Conservation (phyloP, 169 alveolate genomes). For the Cryptosporidium sp. region DNA sequence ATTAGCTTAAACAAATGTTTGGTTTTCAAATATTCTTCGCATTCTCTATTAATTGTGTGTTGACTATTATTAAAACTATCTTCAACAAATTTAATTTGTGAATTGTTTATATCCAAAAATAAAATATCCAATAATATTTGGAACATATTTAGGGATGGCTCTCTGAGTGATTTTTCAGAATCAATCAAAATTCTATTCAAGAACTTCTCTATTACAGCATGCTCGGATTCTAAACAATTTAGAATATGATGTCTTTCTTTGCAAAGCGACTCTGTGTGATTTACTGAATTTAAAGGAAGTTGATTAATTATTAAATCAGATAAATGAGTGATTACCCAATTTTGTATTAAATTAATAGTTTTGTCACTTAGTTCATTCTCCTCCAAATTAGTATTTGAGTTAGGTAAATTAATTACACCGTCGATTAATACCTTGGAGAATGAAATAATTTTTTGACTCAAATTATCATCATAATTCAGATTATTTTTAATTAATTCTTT, state of each 20-base stretch:
- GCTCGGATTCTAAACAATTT: slow-evolving; percentile 6
- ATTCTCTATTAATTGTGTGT: neutral
- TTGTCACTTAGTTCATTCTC: neutral
- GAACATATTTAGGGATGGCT: neutral
- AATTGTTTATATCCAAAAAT: slow-evolving; percentile 1
- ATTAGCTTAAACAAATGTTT: slow-evolving; percentile 11
- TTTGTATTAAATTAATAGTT: neutral
- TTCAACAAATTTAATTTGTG: neutral
- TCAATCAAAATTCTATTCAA: slow-evolving; percentile 25
- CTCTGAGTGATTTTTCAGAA: slow-evolving; percentile 2
- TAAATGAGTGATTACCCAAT: neutral
- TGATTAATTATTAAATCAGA: neutral
- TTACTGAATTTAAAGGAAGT: slow-evolving; percentile 7
- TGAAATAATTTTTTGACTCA: neutral
- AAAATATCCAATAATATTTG: slow-evolving; percentile 31
- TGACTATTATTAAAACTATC: neutral
- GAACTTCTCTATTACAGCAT: neutral
- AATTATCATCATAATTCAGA: neutral
- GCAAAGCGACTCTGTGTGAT: slow-evolving; percentile 9
- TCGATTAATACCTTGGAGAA: slow-evolving; percentile 4
- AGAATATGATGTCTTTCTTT: slow-evolving; percentile 42
- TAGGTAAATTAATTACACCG: neutral
- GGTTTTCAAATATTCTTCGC: neutral
- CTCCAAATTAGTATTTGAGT: neutral
- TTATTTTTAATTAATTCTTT: slow-evolving; percentile 3